Base-by-base conservation (phyloP, 2,329 filamentous ascomycete species). In the Fusarium palustre region DNA sequence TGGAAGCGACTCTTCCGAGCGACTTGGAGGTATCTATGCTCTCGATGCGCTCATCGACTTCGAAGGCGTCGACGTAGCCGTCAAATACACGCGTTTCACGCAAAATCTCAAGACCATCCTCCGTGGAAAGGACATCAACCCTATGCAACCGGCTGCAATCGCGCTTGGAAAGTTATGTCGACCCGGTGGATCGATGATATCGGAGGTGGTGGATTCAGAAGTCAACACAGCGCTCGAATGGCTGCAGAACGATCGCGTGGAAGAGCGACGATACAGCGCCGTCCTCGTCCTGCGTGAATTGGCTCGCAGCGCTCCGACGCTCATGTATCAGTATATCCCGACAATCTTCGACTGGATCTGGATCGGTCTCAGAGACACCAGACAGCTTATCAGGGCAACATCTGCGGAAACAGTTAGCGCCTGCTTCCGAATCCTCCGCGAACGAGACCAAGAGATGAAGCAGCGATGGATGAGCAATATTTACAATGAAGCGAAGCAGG, bases 151-250 rank as follows among this genome's bases (percentile, higher is more conserved):
- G 15, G 96, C 97, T 7, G 94, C 96, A 42, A 89, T 92, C 71
- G 94, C 95, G 6, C 85, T 99, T 30, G 96, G 96, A 46, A 92
- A 94, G 77, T 87, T 99, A 63, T 97, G 95, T 66, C 91, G 93
- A 71, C 96, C 96, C 0, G 96, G 96, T 66, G 96, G 96, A 64
- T 94, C 96, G 33, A 85, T 98, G 68, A 97, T 97, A 45, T 97
- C 95, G 10, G 95, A 98, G 79, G 85, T 99, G 56, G 96, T 99
- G 59, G 96, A 99, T 77, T 95, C 94, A 56, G 95, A 99, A 80
- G 94, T 98, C 66, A 97, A 97, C 79, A 96, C 94, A 20, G 94
- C 97, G 3, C 85, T 99, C 55, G 96, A 99, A 82, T 98, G 94
- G 92, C 88, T 99, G 59, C 95, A 98, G 77, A 94, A 94, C 49